These are phyloP conservation scores for Yarrowia bubula DNA, from an alignment of 805 yeast species.

Conservation along the genomic window DNA sequence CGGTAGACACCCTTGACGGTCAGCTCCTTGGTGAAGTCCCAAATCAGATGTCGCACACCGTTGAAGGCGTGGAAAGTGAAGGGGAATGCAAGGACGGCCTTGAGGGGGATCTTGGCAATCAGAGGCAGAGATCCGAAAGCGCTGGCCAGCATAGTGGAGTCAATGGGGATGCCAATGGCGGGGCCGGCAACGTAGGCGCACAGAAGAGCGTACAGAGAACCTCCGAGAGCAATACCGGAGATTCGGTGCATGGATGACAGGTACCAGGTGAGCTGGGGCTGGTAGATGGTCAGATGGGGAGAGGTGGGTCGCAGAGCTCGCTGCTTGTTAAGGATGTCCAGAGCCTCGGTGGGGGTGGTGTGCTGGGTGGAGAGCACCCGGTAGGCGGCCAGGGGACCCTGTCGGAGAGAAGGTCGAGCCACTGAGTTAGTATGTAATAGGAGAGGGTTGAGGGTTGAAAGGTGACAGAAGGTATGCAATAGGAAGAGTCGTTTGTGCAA, in stretches of 20 bases:
- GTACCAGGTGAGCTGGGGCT: constrained; percentile 84
- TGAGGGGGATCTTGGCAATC: constrained; percentile 57
- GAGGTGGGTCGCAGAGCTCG: constrained; percentile 85
- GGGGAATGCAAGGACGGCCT: constrained; percentile 73
- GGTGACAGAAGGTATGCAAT: not conserved
- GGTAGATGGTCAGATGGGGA: constrained; percentile 85
- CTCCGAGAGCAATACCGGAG: constrained; percentile 80
- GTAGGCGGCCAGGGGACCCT: constrained; percentile 21
- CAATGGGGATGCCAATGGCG: constrained; percentile 54
- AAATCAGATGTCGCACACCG: constrained; percentile 88
- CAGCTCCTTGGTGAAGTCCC: constrained; percentile 87
- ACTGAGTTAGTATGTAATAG: constrained; percentile 3
- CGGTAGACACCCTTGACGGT: constrained; percentile 84
- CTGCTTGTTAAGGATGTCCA: constrained; percentile 71
- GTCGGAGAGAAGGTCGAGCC: constrained; percentile 21
- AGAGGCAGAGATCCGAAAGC: constrained; percentile 64
- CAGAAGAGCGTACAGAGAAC: constrained; percentile 74
- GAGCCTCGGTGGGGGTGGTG: constrained; percentile 62
- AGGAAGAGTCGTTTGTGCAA: too few species aligned
- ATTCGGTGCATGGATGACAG: constrained; percentile 83
- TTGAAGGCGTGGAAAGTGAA: constrained; percentile 83
- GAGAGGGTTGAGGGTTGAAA: not conserved
- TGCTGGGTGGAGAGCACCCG: constrained; percentile 42
- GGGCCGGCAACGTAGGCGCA: constrained; percentile 71
- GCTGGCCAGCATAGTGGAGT: constrained; percentile 52